These are phyloP conservation scores for Yarrowia sp. DNA, from an alignment of 805 yeast species.

Conservation along the genomic window DNA sequence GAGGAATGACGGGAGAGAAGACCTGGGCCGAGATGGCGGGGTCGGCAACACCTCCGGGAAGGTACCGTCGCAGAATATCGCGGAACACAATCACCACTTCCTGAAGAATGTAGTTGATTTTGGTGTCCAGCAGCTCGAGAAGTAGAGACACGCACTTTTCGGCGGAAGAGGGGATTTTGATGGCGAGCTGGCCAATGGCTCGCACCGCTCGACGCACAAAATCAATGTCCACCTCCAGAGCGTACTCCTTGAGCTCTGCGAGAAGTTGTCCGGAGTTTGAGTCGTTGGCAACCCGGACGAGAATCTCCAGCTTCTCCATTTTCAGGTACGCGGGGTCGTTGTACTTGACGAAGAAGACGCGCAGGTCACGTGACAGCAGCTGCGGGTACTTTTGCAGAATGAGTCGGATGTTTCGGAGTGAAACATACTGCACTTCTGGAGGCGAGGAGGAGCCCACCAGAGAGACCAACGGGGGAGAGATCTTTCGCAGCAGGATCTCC, in stretches of 20 bases:
- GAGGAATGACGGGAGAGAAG: conserved; percentile 47
- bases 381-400: conserved; percentile 65
- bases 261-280: conserved; percentile 59
- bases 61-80: conserved; percentile 73
- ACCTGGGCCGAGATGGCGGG: conserved; percentile 52
- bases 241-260: conserved; percentile 81
- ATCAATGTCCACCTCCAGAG: conserved; percentile 78
- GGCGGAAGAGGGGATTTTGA: conserved; percentile 65
- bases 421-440: conserved; percentile 78
- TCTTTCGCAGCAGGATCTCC: conserved; percentile 50
- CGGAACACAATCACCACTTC: conserved; percentile 75
- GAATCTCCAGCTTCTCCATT: conserved; percentile 85
- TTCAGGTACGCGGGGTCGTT: conserved; percentile 86
- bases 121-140: conserved; percentile 57
- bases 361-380: conserved; percentile 55
- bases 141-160: conserved; percentile 60
- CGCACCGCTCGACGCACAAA: conserved; percentile 86
- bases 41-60: conserved; percentile 72
- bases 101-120: conserved; percentile 73
- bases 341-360: conserved; percentile 74
- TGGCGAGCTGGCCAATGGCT: conserved; percentile 86
- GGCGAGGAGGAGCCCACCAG: conserved; percentile 82
- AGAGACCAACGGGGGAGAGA: conserved; percentile 68
- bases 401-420: conserved; percentile 74
- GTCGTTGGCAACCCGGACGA: conserved; percentile 72